Conservation (phyloP, 1,284 basidiomycete genomes). For the Cryptococcus sp. region DNA sequence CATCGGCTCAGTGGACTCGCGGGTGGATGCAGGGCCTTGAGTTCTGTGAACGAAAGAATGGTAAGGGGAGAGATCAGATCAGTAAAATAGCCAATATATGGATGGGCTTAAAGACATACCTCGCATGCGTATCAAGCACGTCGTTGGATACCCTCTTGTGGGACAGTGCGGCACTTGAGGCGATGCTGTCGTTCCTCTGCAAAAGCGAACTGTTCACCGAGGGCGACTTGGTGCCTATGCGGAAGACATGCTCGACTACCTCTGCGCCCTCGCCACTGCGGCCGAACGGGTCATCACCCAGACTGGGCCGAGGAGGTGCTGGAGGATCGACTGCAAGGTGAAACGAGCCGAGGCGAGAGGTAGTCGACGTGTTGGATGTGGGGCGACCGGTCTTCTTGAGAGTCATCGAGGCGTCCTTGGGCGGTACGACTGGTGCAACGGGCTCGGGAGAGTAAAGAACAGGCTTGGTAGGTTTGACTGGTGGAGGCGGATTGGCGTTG, state of each 20-base stretch:
- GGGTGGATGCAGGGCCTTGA: slow-evolving; percentile 11
- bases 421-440: slow-evolving; percentile 12
- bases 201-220: slow-evolving; percentile 20
- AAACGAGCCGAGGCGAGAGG: slow-evolving; percentile 6
- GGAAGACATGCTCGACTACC: slow-evolving; percentile 27
- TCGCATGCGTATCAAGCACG: slow-evolving; percentile 5
- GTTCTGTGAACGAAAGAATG: background rate
- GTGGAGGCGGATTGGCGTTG: background rate
- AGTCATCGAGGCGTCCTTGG: slow-evolving; percentile 17
- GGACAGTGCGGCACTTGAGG: slow-evolving; percentile 33
- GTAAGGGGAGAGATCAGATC: background rate
- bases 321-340: slow-evolving; percentile 13
- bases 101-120: slow-evolving; percentile 1
- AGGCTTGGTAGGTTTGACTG: slow-evolving; percentile 3
- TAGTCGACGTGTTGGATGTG: slow-evolving; percentile 13
- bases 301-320: slow-evolving; percentile 32
- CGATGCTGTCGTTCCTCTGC: slow-evolving; percentile 22
- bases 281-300: slow-evolving; percentile 44
- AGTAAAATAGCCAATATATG: background rate
- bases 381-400: slow-evolving; percentile 17
- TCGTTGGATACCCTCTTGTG: slow-evolving; percentile 25
- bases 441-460: background rate
- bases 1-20: background rate
- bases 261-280: slow-evolving; percentile 28
- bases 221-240: slow-evolving; percentile 13